These are phyloP conservation scores for Saturnispora bothae DNA, from an alignment of 805 yeast genomes.

Conservation along the genomic window DNA sequence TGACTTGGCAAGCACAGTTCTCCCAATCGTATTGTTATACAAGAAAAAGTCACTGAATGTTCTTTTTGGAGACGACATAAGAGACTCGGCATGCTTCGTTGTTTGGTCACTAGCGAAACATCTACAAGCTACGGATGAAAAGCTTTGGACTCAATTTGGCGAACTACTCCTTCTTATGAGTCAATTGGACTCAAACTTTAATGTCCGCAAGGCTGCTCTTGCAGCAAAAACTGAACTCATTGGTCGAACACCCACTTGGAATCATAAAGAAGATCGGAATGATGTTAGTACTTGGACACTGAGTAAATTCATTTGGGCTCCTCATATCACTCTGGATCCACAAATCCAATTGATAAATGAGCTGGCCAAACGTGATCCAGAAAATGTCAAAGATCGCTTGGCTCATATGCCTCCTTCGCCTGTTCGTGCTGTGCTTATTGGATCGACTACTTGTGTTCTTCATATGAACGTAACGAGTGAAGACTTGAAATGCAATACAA, in stretches of 20 bases:
- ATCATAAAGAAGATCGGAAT: too few species aligned
- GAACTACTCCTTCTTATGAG: constrained; percentile 38
- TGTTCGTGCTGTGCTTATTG: too few species aligned
- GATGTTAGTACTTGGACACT: too few species aligned
- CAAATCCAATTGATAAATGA: background rate
- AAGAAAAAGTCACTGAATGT: constrained; percentile 45
- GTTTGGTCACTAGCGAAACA: constrained; percentile 66
- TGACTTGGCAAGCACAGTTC: too few species aligned
- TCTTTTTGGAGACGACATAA: constrained; percentile 53
- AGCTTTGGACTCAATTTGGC: constrained; percentile 18
- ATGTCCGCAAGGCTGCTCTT: constrained; percentile 68
- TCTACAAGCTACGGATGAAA: constrained; percentile 7
- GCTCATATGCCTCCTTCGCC: too few species aligned
- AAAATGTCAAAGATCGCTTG: background rate
- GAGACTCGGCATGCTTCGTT: constrained; percentile 79
- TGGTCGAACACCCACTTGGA: constrained; percentile 53
- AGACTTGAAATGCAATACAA: too few species aligned
- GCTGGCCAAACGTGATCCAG: background rate
- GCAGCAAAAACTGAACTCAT: constrained; percentile 82
- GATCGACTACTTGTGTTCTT: too few species aligned
- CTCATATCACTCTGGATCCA: background rate
- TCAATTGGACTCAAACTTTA: constrained; percentile 63
- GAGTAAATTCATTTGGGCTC: background rate
- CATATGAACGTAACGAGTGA: too few species aligned
- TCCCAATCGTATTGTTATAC: constrained; percentile 40